These are phyloP conservation scores for Pichia insulana DNA, from an alignment of 805 yeast species.

Conservation along the genomic window DNA sequence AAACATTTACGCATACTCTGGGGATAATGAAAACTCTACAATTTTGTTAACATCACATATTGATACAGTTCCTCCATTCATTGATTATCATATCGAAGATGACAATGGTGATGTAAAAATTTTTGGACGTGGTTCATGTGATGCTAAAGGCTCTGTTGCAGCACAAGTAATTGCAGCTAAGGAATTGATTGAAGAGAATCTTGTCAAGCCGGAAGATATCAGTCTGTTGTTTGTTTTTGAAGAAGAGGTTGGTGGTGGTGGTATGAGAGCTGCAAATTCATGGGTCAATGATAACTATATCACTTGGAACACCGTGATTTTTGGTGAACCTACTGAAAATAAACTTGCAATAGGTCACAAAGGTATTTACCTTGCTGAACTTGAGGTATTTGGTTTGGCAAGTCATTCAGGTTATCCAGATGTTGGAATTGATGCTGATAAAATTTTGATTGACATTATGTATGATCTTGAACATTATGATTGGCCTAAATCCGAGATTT, in stretches of 20 bases:
- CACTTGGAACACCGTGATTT: conserved; percentile 52
- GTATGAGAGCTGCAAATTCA: conserved; percentile 43
- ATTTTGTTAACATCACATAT: conserved; percentile 52
- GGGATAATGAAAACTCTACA: conserved; percentile 35
- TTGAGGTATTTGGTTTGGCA: conserved; percentile 46
- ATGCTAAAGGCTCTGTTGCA: conserved; percentile 67
- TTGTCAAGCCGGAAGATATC: conserved; percentile 45
- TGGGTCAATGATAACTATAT: conserved; percentile 27
- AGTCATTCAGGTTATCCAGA: conserved; percentile 67
- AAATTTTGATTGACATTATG: conserved; percentile 43
- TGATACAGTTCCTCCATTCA: conserved; percentile 65
- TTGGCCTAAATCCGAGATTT: conserved; percentile 41
- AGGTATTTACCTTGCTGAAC: conserved; percentile 38
- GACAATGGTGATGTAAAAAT: conserved; percentile 33
- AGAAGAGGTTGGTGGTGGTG: conserved; percentile 60
- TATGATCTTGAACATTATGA: conserved; percentile 33
- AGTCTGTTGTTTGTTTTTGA: conserved; percentile 58
- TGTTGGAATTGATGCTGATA: conserved; percentile 55
- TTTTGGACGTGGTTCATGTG: conserved; percentile 60
- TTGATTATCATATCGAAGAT: conserved; percentile 35
- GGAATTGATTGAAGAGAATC: conserved; percentile 33
- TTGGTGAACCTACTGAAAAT: conserved; percentile 71
- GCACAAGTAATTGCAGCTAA: conserved; percentile 48
- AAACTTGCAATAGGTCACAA: conserved; percentile 65
- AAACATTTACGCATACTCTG: conserved; percentile 49